Percentiles rank a stretch among this genome's conserved stretches.
phyloP scores from a whole-genome alignment of 177 flowering plant genomes.

The Vitis hybrid region DNA sequence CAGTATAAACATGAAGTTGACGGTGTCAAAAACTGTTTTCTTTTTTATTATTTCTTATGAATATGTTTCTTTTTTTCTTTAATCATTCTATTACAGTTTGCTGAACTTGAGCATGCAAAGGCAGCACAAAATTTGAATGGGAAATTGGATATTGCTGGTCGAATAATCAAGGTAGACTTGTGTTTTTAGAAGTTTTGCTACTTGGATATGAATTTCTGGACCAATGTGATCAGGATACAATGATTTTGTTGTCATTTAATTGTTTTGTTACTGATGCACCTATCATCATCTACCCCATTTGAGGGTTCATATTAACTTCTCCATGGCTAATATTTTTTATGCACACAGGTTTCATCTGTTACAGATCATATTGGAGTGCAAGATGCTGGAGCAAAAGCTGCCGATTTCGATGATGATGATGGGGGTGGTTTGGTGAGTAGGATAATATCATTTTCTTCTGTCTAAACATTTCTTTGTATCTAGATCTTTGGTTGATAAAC shows the following conservation, averaged over 20 bases:
- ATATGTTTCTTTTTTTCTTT: not conserved
- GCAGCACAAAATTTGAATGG: slow-evolving; percentile 93
- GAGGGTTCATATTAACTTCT: not conserved
- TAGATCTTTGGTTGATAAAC: not conserved
- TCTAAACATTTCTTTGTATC: not conserved
- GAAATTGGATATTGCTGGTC: slow-evolving; percentile 86
- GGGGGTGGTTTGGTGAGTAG: slow-evolving; percentile 92
- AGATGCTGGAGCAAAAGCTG: slow-evolving; percentile 67
- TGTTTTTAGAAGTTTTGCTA: not conserved
- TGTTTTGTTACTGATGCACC: not conserved
- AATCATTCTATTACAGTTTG: slow-evolving; percentile 51
- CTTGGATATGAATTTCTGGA: not conserved
- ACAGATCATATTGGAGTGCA: slow-evolving; percentile 84
- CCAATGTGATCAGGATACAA: not conserved
- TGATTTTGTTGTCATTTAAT: not conserved
- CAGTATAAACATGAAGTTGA: slow-evolving; percentile 21
- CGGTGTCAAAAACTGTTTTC: not conserved
- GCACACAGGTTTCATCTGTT: slow-evolving; percentile 76
- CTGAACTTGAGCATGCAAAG: slow-evolving; percentile 86
- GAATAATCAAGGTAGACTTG: slow-evolving; percentile 66
- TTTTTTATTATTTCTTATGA: not conserved
- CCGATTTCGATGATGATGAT: slow-evolving; percentile 95
- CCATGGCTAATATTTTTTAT: not conserved
- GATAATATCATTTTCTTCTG: not conserved
- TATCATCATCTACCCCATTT: not conserved